Conservation (phyloP, 1,284 basidiomycete species). For the Microstroma glucosiphilum region DNA sequence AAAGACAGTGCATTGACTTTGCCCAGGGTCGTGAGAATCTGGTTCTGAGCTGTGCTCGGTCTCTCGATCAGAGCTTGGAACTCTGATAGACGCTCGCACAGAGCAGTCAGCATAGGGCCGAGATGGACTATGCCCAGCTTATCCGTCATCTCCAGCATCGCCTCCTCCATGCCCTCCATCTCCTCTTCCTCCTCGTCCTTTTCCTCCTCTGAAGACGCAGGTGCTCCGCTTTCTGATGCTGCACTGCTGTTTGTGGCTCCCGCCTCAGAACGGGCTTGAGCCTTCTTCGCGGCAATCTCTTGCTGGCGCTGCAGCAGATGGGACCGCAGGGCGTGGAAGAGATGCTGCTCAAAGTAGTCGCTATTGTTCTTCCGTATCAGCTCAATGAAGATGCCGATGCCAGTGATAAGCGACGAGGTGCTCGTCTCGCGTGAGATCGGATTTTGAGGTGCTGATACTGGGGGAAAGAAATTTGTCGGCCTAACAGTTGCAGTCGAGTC, state of each 20-base stretch:
- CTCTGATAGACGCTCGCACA: constrained; percentile 66
- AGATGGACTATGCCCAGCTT: constrained; percentile 91
- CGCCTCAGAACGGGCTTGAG: constrained; percentile 13
- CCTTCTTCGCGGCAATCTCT: constrained; percentile 52
- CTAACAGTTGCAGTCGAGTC: constrained; percentile 42
- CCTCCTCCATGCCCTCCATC: constrained; percentile 61
- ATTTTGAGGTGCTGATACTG: constrained; percentile 29
- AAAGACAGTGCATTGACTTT: constrained; percentile 74
- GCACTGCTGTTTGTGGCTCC: constrained; percentile 10
- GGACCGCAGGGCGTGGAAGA: constrained; percentile 91
- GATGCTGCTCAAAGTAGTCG: constrained; percentile 95
- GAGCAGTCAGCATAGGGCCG: constrained; percentile 70
- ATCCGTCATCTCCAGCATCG: constrained; percentile 78
- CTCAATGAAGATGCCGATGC: constrained; percentile 86
- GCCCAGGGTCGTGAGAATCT: constrained; percentile 23
- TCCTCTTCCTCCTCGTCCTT: constrained; percentile 45
- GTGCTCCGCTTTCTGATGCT: background rate
- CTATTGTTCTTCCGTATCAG: constrained; percentile 98
- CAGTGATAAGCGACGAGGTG: constrained; percentile 80
- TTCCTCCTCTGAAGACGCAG: constrained; percentile 5
- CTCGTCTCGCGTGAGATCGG: constrained; percentile 59
- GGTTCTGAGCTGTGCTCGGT: constrained; percentile 69
- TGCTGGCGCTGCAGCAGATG: constrained; percentile 80
- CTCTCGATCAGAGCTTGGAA: constrained; percentile 67
- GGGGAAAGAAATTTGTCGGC: constrained; percentile 32